These are phyloP conservation scores for Primulina tabacum DNA, from an alignment of 257 asterid species.

Conservation along the genomic window DNA sequence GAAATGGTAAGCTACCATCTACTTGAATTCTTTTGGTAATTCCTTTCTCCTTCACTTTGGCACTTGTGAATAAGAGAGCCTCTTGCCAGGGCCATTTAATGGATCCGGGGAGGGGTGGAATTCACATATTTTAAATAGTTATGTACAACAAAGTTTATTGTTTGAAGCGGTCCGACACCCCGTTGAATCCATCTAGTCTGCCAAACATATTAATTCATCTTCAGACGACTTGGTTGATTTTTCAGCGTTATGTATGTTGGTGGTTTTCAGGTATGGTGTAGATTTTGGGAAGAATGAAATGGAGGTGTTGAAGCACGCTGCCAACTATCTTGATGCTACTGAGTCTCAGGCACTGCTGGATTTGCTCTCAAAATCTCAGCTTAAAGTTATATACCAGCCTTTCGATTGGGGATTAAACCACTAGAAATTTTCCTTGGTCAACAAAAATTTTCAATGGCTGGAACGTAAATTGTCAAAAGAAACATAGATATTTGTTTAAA, in stretches of 20 bases:
- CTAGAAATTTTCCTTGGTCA: slow-evolving; percentile 24
- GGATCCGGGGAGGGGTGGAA: neutral
- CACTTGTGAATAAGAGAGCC: neutral
- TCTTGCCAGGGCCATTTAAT: neutral
- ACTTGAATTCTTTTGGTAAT: neutral
- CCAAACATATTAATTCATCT: neutral
- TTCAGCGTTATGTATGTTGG: neutral
- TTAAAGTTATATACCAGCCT: slow-evolving; percentile 59
- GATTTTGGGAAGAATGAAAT: slow-evolving; percentile 81
- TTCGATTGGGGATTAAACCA: slow-evolving; percentile 80
- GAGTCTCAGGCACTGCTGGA: slow-evolving; percentile 62
- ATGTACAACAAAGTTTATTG: neutral
- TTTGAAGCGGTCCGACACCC: neutral
- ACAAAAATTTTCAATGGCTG: neutral
- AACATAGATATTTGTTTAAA: too few species aligned
- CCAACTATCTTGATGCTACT: slow-evolving; percentile 55
- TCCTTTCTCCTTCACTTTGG: neutral
- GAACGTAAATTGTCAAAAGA: too few species aligned
- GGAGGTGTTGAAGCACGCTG: slow-evolving; percentile 83
- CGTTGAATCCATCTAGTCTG: neutral
- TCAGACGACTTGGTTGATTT: neutral
- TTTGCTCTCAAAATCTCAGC: slow-evolving; percentile 54
- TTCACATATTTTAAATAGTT: too few species aligned
- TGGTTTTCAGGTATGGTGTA: slow-evolving; percentile 55
- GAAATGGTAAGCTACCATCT: slow-evolving; percentile 50